Evolutionary conservation across 192 early-diverging fungal species (phyloP).

Genomic region (Kickxella alabastrina): DNA sequence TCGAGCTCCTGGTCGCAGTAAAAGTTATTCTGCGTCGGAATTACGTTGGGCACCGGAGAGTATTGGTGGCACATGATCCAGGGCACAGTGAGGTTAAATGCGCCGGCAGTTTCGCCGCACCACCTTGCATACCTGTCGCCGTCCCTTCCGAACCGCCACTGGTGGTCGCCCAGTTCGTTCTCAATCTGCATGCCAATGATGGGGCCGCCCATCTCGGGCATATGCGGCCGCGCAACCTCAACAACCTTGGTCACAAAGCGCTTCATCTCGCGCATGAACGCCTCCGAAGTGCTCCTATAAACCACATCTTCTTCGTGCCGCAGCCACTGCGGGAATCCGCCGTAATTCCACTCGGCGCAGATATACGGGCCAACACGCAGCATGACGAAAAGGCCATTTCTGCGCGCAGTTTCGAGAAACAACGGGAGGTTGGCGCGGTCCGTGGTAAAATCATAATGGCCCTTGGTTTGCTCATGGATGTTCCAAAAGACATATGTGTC

Average conservation of each 20-base stretch:
- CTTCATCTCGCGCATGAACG: slow-evolving; percentile 48
- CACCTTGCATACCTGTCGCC: slow-evolving; percentile 35
- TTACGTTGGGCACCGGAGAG: slow-evolving; percentile 21
- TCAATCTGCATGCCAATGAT: slow-evolving; percentile 63
- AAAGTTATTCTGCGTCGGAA: slow-evolving; percentile 55
- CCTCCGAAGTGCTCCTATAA: slow-evolving; percentile 50
- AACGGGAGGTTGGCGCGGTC: slow-evolving; percentile 53
- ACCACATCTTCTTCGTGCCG: slow-evolving; percentile 49
- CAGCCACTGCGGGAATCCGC: slow-evolving; percentile 60
- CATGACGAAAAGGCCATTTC: slow-evolving; percentile 53
- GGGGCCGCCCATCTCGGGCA: slow-evolving; percentile 58
- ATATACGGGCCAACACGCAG: slow-evolving; percentile 63
- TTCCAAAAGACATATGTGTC: slow-evolving; percentile 70
- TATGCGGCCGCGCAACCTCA: slow-evolving; percentile 25
- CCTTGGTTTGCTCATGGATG: slow-evolving; percentile 55
- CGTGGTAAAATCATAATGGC: slow-evolving; percentile 55
- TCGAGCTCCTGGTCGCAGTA: slow-evolving; percentile 53
- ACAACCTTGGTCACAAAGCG: slow-evolving; percentile 49
- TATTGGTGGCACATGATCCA: slow-evolving; percentile 65
- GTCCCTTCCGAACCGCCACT: slow-evolving; percentile 30
- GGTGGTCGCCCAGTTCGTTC: slow-evolving; percentile 57
- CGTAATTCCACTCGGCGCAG: slow-evolving; percentile 60
- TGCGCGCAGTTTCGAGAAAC: slow-evolving; percentile 49
- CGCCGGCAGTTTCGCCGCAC: slow-evolving; percentile 35
- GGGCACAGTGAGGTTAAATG: slow-evolving; percentile 49